Percentiles rank a stretch among this genome's conserved stretches.
These are phyloP conservation scores for Solanum chacoense DNA, from an alignment of 305 asterid species.

Conservation along the genomic window DNA sequence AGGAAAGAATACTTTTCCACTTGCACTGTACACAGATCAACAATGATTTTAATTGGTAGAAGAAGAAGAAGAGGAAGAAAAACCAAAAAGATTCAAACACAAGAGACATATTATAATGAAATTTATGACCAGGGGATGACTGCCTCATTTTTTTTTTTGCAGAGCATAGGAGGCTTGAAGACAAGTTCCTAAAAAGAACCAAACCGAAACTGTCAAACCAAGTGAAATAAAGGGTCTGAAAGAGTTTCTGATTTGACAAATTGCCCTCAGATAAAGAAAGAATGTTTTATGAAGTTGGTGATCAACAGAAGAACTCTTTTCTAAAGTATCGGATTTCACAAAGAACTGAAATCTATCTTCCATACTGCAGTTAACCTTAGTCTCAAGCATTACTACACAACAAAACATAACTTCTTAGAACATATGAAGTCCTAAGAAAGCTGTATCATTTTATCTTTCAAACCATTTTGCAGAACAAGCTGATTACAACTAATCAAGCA, in stretches of 20 bases:
- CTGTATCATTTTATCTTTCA: background rate
- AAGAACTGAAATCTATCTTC: background rate
- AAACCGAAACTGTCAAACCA: background rate
- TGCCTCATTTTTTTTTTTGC: background rate
- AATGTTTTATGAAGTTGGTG: background rate
- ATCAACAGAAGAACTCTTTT: background rate
- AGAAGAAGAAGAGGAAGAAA: background rate
- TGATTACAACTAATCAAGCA: background rate
- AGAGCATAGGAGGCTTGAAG: background rate
- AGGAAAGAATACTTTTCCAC: background rate
- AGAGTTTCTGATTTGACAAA: background rate
- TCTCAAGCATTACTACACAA: background rate
- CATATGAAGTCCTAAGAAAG: background rate
- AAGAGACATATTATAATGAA: background rate
- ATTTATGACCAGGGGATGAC: background rate
- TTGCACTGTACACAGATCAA: background rate
- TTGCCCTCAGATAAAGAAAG: background rate
- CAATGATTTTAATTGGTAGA: background rate
- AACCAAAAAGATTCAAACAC: background rate
- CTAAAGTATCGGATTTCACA: background rate
- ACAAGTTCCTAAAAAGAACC: background rate
- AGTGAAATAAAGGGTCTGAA: background rate
- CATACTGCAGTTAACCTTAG: background rate
- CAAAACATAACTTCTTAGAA: background rate
- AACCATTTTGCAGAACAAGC: background rate